Evolutionary conservation across 352 stramenopile species (phyloP).

Genomic region (Phytophthora syringae): DNA sequence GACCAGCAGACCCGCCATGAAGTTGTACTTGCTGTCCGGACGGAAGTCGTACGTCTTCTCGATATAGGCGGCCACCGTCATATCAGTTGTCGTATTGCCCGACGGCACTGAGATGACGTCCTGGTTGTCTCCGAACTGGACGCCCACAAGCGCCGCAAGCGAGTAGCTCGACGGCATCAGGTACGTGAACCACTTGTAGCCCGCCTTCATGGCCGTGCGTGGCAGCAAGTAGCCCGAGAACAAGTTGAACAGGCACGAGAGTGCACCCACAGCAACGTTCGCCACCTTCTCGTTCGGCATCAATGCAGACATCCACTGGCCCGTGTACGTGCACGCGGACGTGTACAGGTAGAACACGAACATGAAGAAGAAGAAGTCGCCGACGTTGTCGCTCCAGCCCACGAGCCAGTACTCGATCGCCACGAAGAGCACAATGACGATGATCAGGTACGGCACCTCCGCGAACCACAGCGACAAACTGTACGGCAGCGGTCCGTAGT

Average conservation of each 20-base stretch:
- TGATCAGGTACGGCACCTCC: slow-evolving; percentile 57
- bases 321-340: slow-evolving; percentile 61
- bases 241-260: slow-evolving; percentile 72
- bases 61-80: slow-evolving; percentile 37
- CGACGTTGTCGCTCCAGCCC: slow-evolving; percentile 35
- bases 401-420: slow-evolving; percentile 64
- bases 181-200: slow-evolving; percentile 73
- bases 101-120: slow-evolving; percentile 25
- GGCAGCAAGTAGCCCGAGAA: slow-evolving; percentile 65
- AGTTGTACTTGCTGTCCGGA: slow-evolving; percentile 43
- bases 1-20: slow-evolving; percentile 43
- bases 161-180: slow-evolving; percentile 68
- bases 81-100: slow-evolving; percentile 8
- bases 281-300: slow-evolving; percentile 77
- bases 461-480: slow-evolving; percentile 56
- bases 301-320: slow-evolving; percentile 73
- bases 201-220: slow-evolving; percentile 47
- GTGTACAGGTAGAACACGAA: slow-evolving; percentile 60
- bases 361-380: slow-evolving; percentile 37
- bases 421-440: slow-evolving; percentile 20
- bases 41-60: slow-evolving; percentile 49
- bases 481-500: slow-evolving; percentile 48
- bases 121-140: slow-evolving; percentile 41
- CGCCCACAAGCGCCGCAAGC: slow-evolving; percentile 41
- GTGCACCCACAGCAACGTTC: slow-evolving; percentile 66